Evolutionary conservation across 2,329 filamentous ascomycete genomes (phyloP), one percentile per base, ranked within the genome.

Genomic region (Pyrenophora seminiperda): DNA sequence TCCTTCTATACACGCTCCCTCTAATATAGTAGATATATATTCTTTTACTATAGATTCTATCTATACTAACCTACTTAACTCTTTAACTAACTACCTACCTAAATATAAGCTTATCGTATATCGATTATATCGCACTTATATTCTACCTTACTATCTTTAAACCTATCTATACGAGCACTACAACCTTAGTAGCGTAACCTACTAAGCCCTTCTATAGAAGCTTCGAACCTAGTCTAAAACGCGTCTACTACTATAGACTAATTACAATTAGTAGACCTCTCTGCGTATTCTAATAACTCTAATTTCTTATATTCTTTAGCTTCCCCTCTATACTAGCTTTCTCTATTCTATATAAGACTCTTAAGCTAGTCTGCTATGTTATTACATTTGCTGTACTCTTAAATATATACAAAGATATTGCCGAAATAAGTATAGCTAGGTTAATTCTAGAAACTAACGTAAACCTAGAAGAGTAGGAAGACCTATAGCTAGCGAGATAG

Each of bases 1-100:
- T 39, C 27, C 36, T 39, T 39, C 20, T n/a, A n/a, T 27, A 24
- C 19, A 14, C 20, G 9, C 14, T 27, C 36, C n/a, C 36, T n/a
- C 20, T 18, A 27, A 27, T 20, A 24, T 39, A 40, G 37, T 30
- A 30, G 13, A 30, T 13, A 30, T 7, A 40, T 30, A 18, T 40
- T 40, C n/a, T 40, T 40, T 40, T 40, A 30, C 37, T 30, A 40
- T 40, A n/a, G 24, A 40, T 40, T 40, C 22, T 40, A 30, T n/a
- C 37, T 40, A 40, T 40, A 40, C 37, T 40, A 13, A 30, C 13
- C 15, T 40, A 18, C 24, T 40, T 13, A 40, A 40, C 37, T 40
- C 37, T 40, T 40, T 40, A 18, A 15, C 30, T 40, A 14, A 40
- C 6, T 40, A 40, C 15, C 20, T 18, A 40, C 24, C 37, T 40